Evolutionary conservation across 1,139 yeast genomes (phyloP), one percentile per base, ranked within the genome.

Genomic region (Saccharomyces hybrid): DNA sequence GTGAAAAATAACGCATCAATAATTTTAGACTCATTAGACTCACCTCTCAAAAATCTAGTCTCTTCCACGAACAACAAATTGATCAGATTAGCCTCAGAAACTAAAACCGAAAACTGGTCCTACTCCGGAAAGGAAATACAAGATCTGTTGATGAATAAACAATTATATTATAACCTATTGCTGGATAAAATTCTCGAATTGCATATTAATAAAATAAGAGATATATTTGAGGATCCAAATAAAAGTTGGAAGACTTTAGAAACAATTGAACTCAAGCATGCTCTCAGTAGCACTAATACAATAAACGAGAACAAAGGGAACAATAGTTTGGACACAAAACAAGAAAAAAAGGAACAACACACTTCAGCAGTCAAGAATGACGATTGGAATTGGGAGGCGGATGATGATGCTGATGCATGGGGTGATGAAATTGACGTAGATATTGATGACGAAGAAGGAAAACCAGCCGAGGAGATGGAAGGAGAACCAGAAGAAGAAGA

Each of bases 311-410:
- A 48, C 9, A 13, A 9, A 26, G 28, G 28, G 28, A 28, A 31
- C 14, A n/a, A 41, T 38, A 14, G 20, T 28, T 8, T 9, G 26
- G 48, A 48, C 13, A 14, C 57, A 58, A 4, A 56, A 56, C 9
- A 46, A 16, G 23, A 20, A 20, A 20, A 20, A 5, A 16, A 9
- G 7, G 44, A 16, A 38, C 44, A 38, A 3, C 44, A 9, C 3
- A 16, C 44, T 16, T 5, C 25, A 3, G n/a, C 44, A 38, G 2
- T 26, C 25, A 38, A 49, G 13, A 56, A 53, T 16, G 61, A 55
- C n/a, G 54, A 54, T 9, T 64, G 68, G 67, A 61, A 51, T 4
- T 64, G 68, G 68, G 61, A 49, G 5, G 57, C 47, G 23, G 23
- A 58, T n/a, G 60, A 54, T 34, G 59, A 50, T 28, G 54, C 52